A percentile compares a stretch with the other conserved stretches of the same genome.
phyloP scores from a whole-genome alignment of 208 protist genomes.

The Angomonas deanei region DNA sequence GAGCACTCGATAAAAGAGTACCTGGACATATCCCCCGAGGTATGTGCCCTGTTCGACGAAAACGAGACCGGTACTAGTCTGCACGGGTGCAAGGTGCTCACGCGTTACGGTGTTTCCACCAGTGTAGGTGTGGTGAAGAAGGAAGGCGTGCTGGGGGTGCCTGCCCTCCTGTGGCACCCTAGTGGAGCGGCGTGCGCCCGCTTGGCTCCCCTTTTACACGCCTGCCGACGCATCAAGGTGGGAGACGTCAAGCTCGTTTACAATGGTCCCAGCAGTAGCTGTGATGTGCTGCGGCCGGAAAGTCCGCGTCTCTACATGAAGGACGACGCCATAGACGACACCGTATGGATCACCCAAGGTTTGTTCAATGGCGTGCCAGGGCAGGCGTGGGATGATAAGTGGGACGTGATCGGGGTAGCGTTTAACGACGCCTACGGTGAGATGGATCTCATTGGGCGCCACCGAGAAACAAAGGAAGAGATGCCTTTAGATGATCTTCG shows the following conservation, averaged over 20 bases:
- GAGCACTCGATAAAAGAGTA: slow-evolving; percentile 64
- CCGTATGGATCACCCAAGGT: slow-evolving; percentile 64
- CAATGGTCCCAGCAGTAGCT: slow-evolving; percentile 56
- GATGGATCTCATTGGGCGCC: slow-evolving; percentile 55
- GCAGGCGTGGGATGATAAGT: slow-evolving; percentile 12
- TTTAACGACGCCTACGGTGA: slow-evolving; percentile 39
- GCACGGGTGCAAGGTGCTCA: slow-evolving; percentile 72
- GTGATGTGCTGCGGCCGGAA: slow-evolving; percentile 35
- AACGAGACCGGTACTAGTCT: slow-evolving; percentile 22
- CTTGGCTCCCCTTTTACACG: slow-evolving; percentile 58
- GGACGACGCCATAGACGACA: slow-evolving; percentile 22
- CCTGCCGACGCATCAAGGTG: slow-evolving; percentile 36
- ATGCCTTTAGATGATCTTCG: background rate
- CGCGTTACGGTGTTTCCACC: slow-evolving; percentile 69
- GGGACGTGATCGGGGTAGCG: slow-evolving; percentile 47
- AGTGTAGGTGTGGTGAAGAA: slow-evolving; percentile 46
- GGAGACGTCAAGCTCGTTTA: slow-evolving; percentile 57
- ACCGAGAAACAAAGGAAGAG: slow-evolving; percentile 6
- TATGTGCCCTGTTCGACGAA: slow-evolving; percentile 21
- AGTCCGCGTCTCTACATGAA: slow-evolving; percentile 69
- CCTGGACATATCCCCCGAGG: slow-evolving; percentile 62
- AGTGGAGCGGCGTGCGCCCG: slow-evolving; percentile 64
- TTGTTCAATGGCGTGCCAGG: slow-evolving; percentile 65
- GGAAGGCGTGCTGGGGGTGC: slow-evolving; percentile 15
- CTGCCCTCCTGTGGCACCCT: slow-evolving; percentile 67